These are phyloP conservation scores for Musa itinerans DNA, from an alignment of 176 grass and related monocot genomes.

Conservation along the genomic window DNA sequence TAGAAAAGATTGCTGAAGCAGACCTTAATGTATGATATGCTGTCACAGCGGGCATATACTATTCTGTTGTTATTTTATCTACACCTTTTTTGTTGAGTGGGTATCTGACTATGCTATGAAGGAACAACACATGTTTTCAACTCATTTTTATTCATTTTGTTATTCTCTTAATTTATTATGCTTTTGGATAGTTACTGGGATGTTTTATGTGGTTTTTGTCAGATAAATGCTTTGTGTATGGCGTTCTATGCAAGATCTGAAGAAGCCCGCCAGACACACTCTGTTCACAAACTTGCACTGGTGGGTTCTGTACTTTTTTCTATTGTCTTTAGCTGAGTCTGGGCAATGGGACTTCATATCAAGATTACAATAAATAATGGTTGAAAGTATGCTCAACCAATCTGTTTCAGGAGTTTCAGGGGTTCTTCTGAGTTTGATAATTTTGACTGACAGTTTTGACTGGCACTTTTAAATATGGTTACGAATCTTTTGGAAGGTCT, in stretches of 20 bases:
- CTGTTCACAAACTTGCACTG: constrained; percentile 89
- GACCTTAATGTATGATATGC: constrained; percentile 68
- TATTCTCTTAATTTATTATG: not conserved
- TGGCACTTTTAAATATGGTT: no score
- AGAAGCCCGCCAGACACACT: constrained; percentile 91
- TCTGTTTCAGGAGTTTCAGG: not conserved
- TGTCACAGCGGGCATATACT: not conserved
- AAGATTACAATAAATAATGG: not conserved
- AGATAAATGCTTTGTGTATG: constrained; percentile 97
- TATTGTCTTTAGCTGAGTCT: not conserved
- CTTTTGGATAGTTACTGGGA: not conserved
- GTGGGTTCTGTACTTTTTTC: constrained; percentile 34
- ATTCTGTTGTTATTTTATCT: not conserved
- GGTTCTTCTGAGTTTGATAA: not conserved
- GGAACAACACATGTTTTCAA: not conserved
- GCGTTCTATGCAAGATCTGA: constrained; percentile 97
- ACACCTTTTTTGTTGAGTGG: not conserved
- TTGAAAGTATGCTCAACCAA: not conserved
- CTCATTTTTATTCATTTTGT: not conserved
- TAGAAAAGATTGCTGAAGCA: constrained; percentile 91
- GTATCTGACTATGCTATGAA: not conserved
- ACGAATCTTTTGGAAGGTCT: no score
- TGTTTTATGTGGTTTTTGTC: constrained; percentile 21
- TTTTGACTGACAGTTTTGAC: no score
- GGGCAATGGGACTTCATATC: not conserved